Percentiles rank a stretch among this genome's conserved stretches.
Evolutionary conservation across 2,329 filamentous ascomycete genomes (phyloP).

Genomic region (Ascochyta koolunga): DNA sequence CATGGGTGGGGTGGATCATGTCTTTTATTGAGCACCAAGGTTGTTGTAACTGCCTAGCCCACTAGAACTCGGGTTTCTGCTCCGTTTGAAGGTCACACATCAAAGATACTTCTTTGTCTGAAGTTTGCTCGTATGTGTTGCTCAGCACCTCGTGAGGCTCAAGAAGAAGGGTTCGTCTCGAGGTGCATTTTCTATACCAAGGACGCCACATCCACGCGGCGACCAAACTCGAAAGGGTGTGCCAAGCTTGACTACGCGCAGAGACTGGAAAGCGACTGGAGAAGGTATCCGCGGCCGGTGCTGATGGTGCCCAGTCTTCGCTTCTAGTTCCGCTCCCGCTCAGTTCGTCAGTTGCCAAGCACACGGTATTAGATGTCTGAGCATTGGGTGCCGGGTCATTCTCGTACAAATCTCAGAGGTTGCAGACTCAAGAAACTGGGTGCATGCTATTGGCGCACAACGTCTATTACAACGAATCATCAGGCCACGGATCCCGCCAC

Average conservation of each 20-base stretch:
- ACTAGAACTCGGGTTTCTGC: not conserved
- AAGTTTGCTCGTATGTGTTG: not conserved
- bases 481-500: not conserved
- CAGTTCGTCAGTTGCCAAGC: slow-evolving; percentile 1
- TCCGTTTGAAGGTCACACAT: not conserved
- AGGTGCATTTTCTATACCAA: not conserved
- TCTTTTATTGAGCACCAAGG: not conserved
- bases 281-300: slow-evolving; percentile 16
- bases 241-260: slow-evolving; percentile 4
- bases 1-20: not conserved
- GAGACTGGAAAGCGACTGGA: slow-evolving; percentile 4
- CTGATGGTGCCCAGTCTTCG: not conserved
- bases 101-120: not conserved
- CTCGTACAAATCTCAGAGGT: not conserved
- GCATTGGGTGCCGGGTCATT: not conserved
- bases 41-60: not conserved
- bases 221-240: not conserved
- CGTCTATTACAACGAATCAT: not conserved
- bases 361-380: not conserved
- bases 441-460: not conserved
- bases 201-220: slow-evolving; percentile 1
- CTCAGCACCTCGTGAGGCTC: not conserved
- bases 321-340: not conserved
- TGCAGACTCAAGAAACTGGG: not conserved
- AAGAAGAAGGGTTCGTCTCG: slow-evolving; percentile 8